Evolutionary conservation across 2,329 filamentous ascomycete genomes (phyloP).

Genomic region (Lasiodiplodia sp.): DNA sequence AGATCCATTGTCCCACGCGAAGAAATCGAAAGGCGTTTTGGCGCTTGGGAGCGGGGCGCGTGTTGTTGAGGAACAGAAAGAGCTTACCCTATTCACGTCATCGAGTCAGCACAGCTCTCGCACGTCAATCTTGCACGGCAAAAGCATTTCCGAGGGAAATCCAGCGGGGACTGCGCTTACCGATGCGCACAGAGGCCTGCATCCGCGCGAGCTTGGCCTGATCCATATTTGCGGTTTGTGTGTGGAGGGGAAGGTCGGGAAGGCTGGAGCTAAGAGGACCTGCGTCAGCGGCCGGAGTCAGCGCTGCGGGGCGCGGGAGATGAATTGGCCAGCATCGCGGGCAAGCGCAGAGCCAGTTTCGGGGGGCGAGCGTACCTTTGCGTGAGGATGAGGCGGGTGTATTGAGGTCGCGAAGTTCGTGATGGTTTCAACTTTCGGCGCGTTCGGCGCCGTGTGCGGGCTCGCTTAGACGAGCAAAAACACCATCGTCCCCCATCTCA

Average conservation of each 20-base stretch:
- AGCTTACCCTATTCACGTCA: conserved; percentile 32
- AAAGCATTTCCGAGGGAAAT: conserved; percentile 5
- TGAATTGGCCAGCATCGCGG: conserved; percentile 13
- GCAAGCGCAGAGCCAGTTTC: neutral
- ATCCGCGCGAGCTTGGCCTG: conserved; percentile 54
- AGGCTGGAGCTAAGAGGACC: conserved; percentile 25
- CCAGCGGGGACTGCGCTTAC: conserved; percentile 40
- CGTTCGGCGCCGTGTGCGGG: conserved; percentile 29
- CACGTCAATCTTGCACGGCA: conserved; percentile 4
- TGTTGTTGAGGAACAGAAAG: conserved; percentile 26
- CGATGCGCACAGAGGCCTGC: conserved; percentile 54
- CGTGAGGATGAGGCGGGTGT: conserved; percentile 29
- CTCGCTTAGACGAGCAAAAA: conserved; percentile 30
- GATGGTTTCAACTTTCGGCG: conserved; percentile 31
- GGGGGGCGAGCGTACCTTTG: conserved; percentile 27
- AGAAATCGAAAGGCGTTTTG: neutral
- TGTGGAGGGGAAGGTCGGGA: conserved; percentile 27
- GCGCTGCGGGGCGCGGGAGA: neutral
- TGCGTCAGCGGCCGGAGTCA: conserved; percentile 18
- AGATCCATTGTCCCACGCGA: neutral
- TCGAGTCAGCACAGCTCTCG: conserved; percentile 29
- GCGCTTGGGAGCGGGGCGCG: conserved; percentile 23
- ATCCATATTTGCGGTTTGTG: conserved; percentile 51
- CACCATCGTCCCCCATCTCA: conserved; percentile 18
- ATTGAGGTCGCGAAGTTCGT: conserved; percentile 30